Base-by-base conservation (phyloP, 176 grass and related monocot species). In the Oryza rufipogon region DNA sequence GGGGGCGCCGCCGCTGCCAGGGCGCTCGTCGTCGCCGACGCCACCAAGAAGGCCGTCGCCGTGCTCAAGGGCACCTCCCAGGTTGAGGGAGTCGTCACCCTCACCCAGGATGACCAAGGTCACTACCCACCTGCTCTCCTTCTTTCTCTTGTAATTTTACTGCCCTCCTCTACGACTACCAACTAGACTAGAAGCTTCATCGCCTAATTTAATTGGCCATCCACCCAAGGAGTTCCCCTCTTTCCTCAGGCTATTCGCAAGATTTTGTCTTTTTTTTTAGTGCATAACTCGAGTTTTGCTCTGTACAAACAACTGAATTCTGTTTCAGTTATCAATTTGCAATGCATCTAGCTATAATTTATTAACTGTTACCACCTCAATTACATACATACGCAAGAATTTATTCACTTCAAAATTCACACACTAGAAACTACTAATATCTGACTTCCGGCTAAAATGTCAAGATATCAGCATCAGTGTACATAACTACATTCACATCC, bases 31-130 rank as follows among this genome's bases (percentile, higher is more conserved):
- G 56, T 92, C 56, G 91, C 81, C 48, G 96, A 92, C 75, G 87
- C 91, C 41, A 23, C 86, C 68, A 98, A 96, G 88, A 99, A 94
- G 86, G 93, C 89, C 66, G 91, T 99, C 33, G 96, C 91, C 32
- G 89, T 96, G 22, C 91, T 96, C 75, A 96, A 96, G 93, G 96
- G 93, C 16, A 86, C 74, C 17, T 94, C 96, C 73, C 4, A 78
- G 86, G 93, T 96, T 23, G 91, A 99, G 78, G 96, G 93, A 25
- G 88, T 96, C 44, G 91, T 99, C 87, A 92, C 91, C 15, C 93
- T 99, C 33, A 69, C 76, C 38, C 96, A 99, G 85, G 93, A 96
- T 11, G 89, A 94, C 11, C 81, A 89, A 9, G 89, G 93, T 99
- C 68, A 83, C 23, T 39, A 7, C 38, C 38, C 11, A 20, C 64